Percentiles rank a stretch among this genome's conserved stretches.
These are phyloP conservation scores for Talaromyces pinophilus DNA, from an alignment of 2,329 filamentous ascomycete species.

Conservation along the genomic window DNA sequence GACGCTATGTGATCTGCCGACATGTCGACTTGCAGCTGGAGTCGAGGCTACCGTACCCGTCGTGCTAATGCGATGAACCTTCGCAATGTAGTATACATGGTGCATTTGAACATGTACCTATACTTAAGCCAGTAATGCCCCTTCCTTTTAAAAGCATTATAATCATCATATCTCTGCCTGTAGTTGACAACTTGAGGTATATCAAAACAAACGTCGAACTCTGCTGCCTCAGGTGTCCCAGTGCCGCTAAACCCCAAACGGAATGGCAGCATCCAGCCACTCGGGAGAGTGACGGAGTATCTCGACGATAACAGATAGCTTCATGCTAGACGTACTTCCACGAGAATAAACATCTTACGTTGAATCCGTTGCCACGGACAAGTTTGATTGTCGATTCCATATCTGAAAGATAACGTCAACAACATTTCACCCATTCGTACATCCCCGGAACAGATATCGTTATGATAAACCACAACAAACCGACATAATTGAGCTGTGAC, in stretches of 20 bases:
- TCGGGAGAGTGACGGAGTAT: conserved; percentile 5
- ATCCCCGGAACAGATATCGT: neutral
- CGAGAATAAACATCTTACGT: neutral
- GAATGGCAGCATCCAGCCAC: conserved; percentile 15
- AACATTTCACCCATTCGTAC: neutral
- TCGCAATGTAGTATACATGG: neutral
- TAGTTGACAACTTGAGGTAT: neutral
- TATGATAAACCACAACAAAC: conserved; percentile 16
- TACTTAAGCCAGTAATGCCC: neutral
- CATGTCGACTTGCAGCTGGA: neutral
- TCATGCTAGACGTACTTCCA: neutral
- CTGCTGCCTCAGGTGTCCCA: neutral
- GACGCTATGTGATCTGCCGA: neutral
- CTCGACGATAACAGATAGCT: conserved; percentile 13
- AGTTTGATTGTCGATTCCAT: neutral
- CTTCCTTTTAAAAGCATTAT: neutral
- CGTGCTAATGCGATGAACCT: neutral
- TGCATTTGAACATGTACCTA: neutral
- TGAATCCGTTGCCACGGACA: neutral
- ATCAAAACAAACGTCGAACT: neutral
- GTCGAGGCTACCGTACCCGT: neutral
- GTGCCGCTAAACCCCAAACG: conserved; percentile 19
- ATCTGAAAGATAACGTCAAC: too few species aligned
- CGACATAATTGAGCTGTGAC: conserved; percentile 13
- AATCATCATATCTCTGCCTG: neutral